These are phyloP conservation scores for Vanderwaltozyma yarrowii DNA, from an alignment of 805 yeast species.

Conservation along the genomic window DNA sequence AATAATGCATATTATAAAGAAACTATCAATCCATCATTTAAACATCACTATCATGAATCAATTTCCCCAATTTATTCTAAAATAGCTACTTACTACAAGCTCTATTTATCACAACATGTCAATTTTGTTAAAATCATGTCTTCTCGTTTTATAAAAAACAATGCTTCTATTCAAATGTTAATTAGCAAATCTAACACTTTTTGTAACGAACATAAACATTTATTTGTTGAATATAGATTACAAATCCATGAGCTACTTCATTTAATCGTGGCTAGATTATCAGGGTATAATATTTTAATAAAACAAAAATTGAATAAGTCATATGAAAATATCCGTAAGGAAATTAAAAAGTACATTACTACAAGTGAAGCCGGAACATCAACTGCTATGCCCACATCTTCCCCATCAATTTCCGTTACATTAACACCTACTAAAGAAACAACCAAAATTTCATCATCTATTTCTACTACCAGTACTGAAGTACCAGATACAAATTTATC, in stretches of 20 bases:
- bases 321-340: no score
- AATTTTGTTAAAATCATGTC: neutral
- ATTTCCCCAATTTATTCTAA: neutral
- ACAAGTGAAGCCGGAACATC: neutral
- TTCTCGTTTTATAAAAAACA: neutral
- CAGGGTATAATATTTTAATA: no score
- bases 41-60: neutral
- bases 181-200: no score
- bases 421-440: neutral
- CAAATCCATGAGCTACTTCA: no score
- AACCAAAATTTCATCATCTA: no score
- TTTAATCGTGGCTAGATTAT: no score
- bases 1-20: conserved; percentile 8
- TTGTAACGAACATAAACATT: neutral
- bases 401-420: neutral
- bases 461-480: no score
- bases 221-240: neutral
- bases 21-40: conserved; percentile 4
- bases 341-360: neutral
- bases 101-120: neutral
- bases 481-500: no score
- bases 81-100: neutral
- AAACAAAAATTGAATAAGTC: no score
- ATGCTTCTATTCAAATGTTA: neutral
- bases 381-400: neutral